phyloP scores from a whole-genome alignment of 1,284 basidiomycete genomes.

The Neolentinus lepideus region DNA sequence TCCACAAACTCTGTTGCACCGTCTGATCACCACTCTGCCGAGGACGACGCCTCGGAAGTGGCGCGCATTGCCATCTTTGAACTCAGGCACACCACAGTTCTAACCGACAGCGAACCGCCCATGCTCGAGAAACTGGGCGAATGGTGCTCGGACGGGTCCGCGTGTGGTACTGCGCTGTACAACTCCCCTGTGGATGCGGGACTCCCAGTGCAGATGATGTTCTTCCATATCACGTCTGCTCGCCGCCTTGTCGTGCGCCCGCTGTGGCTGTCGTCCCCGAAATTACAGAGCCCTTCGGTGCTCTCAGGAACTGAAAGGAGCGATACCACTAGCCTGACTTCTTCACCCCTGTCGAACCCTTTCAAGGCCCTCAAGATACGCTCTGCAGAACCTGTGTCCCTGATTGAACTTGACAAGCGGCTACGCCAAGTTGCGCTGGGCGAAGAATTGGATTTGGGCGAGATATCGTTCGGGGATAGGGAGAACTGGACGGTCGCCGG shows the following conservation, averaged over 20 bases:
- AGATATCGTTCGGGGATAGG: slow-evolving; percentile 22
- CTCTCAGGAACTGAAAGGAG: too few species aligned
- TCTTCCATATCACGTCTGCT: slow-evolving; percentile 17
- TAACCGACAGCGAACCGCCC: slow-evolving; percentile 24
- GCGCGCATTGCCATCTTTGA: slow-evolving; percentile 43
- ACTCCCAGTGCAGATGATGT: slow-evolving; percentile 13
- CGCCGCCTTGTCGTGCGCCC: slow-evolving; percentile 15
- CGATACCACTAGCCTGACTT: background rate
- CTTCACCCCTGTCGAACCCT: slow-evolving; percentile 40
- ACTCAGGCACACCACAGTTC: slow-evolving; percentile 16
- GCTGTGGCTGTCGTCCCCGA: slow-evolving; percentile 7
- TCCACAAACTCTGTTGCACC: slow-evolving; percentile 25
- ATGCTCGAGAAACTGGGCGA: slow-evolving; percentile 42
- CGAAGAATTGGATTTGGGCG: slow-evolving; percentile 16
- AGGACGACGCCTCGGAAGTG: slow-evolving; percentile 25
- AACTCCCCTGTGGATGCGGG: slow-evolving; percentile 30
- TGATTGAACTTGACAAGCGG: slow-evolving; percentile 9
- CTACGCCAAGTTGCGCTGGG: slow-evolving; percentile 12
- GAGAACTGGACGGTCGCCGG: slow-evolving; percentile 27
- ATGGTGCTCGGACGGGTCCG: slow-evolving; percentile 45
- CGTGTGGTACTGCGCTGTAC: slow-evolving; percentile 36
- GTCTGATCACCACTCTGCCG: slow-evolving; percentile 12
- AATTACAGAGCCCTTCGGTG: background rate
- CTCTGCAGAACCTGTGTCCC: slow-evolving; percentile 30
- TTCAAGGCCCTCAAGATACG: slow-evolving; percentile 46